Conservation (phyloP, 2,329 filamentous ascomycete genomes). For the Macrophomina phaseolina region DNA sequence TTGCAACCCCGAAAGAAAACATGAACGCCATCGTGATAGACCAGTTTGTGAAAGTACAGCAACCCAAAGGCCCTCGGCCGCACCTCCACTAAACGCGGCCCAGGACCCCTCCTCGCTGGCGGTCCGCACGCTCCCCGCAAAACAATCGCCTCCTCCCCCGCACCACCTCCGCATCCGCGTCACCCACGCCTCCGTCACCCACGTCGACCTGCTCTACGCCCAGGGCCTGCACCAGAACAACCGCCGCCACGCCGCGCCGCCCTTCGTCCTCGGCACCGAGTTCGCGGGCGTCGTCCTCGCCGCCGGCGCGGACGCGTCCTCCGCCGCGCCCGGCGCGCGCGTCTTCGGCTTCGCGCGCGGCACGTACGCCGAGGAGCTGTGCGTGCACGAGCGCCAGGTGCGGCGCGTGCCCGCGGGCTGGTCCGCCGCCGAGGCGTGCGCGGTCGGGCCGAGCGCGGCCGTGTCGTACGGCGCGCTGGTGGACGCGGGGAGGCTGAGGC, state of each 20-base stretch:
- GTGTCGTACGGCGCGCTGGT: conserved; percentile 61
- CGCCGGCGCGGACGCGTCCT: conserved; percentile 37
- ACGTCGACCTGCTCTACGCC: conserved; percentile 66
- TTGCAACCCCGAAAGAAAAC: too few relatives aligned
- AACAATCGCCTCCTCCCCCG: conserved; percentile 35
- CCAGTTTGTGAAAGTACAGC: neutral
- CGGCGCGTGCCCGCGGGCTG: conserved; percentile 54
- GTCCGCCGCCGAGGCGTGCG: conserved; percentile 58
- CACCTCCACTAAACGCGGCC: neutral
- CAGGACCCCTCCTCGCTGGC: neutral
- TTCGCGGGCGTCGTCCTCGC: conserved; percentile 61
- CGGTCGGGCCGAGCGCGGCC: conserved; percentile 59
- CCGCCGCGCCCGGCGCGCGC: conserved; percentile 54
- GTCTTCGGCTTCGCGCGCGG: conserved; percentile 62
- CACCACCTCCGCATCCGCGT: conserved; percentile 54
- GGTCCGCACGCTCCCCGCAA: neutral
- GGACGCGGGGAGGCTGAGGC: conserved; percentile 44
- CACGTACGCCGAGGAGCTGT: conserved; percentile 60
- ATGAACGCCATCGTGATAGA: neutral
- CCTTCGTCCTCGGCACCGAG: conserved; percentile 66
- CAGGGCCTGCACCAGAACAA: conserved; percentile 67
- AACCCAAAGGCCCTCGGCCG: neutral
- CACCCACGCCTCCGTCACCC: conserved; percentile 63
- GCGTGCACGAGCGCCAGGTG: conserved; percentile 48
- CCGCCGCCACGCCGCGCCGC: conserved; percentile 59